These are phyloP conservation scores for Aspergillus novoparasiticus DNA, from an alignment of 2,329 filamentous ascomycete species.

Conservation along the genomic window DNA sequence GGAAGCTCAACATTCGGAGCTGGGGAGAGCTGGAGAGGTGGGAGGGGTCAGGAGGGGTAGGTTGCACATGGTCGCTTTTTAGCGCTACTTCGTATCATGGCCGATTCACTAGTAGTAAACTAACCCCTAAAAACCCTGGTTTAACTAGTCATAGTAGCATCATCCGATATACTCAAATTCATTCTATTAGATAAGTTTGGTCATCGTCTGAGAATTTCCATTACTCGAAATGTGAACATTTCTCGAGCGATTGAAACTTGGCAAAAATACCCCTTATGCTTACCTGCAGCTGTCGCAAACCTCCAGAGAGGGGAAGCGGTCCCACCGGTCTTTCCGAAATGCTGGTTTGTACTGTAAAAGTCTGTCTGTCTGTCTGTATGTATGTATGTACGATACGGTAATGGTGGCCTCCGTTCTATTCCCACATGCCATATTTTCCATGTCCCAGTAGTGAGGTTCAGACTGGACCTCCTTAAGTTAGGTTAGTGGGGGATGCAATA, in stretches of 20 bases:
- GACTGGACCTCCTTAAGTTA: background rate
- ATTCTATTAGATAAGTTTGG: background rate
- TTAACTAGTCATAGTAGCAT: too few relatives aligned
- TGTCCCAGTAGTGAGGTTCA: background rate
- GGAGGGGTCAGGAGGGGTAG: constrained; percentile 7
- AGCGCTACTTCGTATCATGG: background rate
- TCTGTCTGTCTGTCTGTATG: background rate
- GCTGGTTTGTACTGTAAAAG: constrained; percentile 9
- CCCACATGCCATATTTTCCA: background rate
- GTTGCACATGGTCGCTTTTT: constrained; percentile 15
- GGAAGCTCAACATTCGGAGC: constrained; percentile 20
- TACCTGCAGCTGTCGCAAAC: constrained; percentile 19
- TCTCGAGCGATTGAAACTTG: background rate
- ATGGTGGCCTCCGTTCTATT: background rate
- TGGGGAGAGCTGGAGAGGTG: constrained; percentile 21
- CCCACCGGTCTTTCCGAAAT: constrained; percentile 21
- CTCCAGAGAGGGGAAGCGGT: constrained; percentile 14
- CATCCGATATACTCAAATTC: background rate
- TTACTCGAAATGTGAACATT: background rate
- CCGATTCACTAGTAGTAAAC: background rate
- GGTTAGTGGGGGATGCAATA: background rate
- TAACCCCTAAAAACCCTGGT: background rate
- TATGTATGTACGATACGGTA: constrained; percentile 7
- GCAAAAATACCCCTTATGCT: background rate
- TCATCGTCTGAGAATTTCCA: background rate